Conservation (phyloP, 1,284 basidiomycete species). For the Ustilago shanxiensis region DNA sequence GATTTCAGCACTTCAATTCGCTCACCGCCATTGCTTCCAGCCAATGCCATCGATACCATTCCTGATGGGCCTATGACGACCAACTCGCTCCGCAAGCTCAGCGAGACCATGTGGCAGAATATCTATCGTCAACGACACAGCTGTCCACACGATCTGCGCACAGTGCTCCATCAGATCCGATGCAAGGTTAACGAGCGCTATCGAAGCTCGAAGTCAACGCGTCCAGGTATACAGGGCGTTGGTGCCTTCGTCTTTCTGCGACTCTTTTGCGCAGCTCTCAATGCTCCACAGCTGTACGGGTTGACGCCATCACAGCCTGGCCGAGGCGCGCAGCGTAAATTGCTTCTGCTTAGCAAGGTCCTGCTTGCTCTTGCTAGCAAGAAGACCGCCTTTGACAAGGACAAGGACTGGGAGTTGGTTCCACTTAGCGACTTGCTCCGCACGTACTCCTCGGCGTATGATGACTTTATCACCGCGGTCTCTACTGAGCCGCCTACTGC, state of each 20-base stretch:
- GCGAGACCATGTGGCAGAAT: conserved; percentile 56
- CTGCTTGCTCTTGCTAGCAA: conserved; percentile 61
- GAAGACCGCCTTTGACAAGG: conserved; percentile 53
- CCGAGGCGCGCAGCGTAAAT: conserved; percentile 35
- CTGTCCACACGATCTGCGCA: conserved; percentile 60
- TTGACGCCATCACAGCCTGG: conserved; percentile 44
- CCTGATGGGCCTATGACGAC: conserved; percentile 42
- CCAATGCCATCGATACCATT: conserved; percentile 30
- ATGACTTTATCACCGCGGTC: conserved; percentile 63
- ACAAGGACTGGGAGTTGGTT: conserved; percentile 58
- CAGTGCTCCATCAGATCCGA: conserved; percentile 52
- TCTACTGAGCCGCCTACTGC: conserved; percentile 54
- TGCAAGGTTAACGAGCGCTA: conserved; percentile 58
- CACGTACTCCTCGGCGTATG: conserved; percentile 55
- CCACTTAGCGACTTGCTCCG: conserved; percentile 52
- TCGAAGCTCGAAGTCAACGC: conserved; percentile 27
- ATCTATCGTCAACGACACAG: conserved; percentile 60
- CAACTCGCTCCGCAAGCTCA: conserved; percentile 43
- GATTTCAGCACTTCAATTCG: conserved; percentile 37
- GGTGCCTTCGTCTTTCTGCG: conserved; percentile 64
- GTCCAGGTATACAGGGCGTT: conserved; percentile 62
- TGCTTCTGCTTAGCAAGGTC: conserved; percentile 58
- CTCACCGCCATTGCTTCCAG: conserved; percentile 24
- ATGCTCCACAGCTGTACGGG: conserved; percentile 61
- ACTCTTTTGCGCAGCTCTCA: conserved; percentile 63